Evolutionary conservation across 164 flowering plant genomes (phyloP).

Genomic region (Protea cynaroides): DNA sequence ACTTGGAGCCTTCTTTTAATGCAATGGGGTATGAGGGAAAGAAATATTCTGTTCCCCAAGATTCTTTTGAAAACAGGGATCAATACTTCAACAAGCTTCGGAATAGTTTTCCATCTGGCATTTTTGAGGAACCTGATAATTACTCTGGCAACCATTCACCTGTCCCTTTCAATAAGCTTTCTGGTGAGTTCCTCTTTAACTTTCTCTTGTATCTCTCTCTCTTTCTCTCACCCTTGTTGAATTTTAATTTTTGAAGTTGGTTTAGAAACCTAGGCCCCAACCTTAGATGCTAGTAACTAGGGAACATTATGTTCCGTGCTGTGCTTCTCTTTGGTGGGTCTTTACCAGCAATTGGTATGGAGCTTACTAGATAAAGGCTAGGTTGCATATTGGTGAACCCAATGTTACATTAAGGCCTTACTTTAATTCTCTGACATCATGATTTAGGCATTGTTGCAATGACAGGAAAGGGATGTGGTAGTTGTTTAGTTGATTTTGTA

Average conservation of each 20-base stretch:
- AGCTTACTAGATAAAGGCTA: too few species aligned
- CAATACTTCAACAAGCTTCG: constrained; percentile 5
- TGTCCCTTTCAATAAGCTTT: constrained; percentile 21
- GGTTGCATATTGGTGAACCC: too few species aligned
- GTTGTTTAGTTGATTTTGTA: too few species aligned
- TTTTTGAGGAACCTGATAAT: constrained; percentile 16
- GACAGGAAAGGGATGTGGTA: too few species aligned
- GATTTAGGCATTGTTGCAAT: too few species aligned
- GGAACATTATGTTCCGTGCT: too few species aligned
- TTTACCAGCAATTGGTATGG: too few species aligned
- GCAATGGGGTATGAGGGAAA: constrained; percentile 7
- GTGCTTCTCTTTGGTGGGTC: too few species aligned
- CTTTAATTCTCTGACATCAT: too few species aligned
- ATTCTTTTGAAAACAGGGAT: constrained; percentile 21
- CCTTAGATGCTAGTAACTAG: too few species aligned
- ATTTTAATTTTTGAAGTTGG: neutral
- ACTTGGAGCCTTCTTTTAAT: constrained; percentile 19
- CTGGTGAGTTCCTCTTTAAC: constrained; percentile 17
- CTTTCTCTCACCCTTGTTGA: neutral
- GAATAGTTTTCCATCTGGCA: constrained; percentile 13
- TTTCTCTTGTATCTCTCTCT: neutral
- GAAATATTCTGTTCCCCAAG: constrained; percentile 8
- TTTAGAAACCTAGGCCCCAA: too few species aligned
- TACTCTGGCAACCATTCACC: constrained; percentile 9
- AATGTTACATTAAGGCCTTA: too few species aligned